Evolutionary conservation across 2,329 filamentous ascomycete genomes (phyloP).

Genomic region (Pyricularia pennisetigena): DNA sequence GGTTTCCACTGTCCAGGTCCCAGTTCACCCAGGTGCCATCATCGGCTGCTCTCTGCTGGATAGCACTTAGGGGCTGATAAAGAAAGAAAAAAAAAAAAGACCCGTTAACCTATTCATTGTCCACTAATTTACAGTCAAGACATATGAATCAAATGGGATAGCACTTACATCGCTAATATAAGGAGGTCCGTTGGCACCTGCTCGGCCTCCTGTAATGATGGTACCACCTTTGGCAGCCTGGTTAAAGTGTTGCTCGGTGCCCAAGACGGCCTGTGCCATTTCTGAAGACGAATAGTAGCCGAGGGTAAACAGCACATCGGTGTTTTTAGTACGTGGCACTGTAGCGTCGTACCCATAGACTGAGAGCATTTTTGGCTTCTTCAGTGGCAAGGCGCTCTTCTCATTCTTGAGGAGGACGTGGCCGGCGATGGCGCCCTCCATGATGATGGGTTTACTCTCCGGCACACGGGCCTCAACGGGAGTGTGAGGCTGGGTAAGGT

Average conservation of each 20-base stretch:
- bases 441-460: slow-evolving; percentile 22
- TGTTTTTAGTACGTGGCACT: slow-evolving; percentile 31
- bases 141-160: neutral
- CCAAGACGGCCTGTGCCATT: neutral
- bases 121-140: no score
- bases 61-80: neutral
- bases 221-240: slow-evolving; percentile 11
- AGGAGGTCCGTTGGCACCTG: slow-evolving; percentile 2
- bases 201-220: slow-evolving; percentile 13
- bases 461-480: slow-evolving; percentile 42
- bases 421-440: slow-evolving; percentile 45
- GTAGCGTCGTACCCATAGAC: slow-evolving; percentile 48
- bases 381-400: slow-evolving; percentile 51
- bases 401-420: slow-evolving; percentile 74
- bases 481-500: slow-evolving; percentile 38
- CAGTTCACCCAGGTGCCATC: slow-evolving; percentile 48
- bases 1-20: slow-evolving; percentile 25
- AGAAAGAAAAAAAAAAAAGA: neutral
- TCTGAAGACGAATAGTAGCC: neutral
- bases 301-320: slow-evolving; percentile 18
- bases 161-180: neutral
- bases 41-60: slow-evolving; percentile 24
- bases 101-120: neutral
- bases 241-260: neutral
- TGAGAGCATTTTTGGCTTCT: slow-evolving; percentile 38